These are phyloP conservation scores for Artemisia annua DNA, from an alignment of 129 eudicot genomes.

Conservation along the genomic window DNA sequence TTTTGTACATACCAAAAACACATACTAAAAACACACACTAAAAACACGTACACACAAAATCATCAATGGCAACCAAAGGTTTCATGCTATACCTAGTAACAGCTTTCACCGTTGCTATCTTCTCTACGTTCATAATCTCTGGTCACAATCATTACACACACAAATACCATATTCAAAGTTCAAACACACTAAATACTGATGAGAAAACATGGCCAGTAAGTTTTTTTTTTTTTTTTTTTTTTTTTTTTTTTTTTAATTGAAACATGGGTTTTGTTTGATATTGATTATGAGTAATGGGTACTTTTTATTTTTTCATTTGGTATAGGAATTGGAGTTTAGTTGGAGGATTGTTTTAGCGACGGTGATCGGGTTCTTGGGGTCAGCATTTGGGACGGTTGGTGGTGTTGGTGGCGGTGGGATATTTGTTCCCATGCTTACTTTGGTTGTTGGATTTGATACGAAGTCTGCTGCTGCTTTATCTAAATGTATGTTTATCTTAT, in stretches of 20 bases:
- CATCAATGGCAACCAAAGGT: conserved; percentile 62
- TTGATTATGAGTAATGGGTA: conserved; percentile 7
- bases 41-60: conserved; percentile 15
- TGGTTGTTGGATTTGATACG: conserved; percentile 84
- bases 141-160: conserved; percentile 16
- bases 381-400: conserved; percentile 94
- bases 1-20: background rate
- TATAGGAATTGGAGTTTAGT: conserved; percentile 68
- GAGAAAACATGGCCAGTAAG: conserved; percentile 85
- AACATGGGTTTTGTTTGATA: background rate
- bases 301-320: background rate
- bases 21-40: conserved; percentile 19
- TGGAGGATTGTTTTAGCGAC: conserved; percentile 84
- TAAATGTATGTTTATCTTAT: conserved; percentile 51
- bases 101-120: conserved; percentile 61
- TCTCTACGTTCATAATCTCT: conserved; percentile 52
- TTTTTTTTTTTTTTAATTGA: background rate
- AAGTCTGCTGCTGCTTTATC: conserved; percentile 98
- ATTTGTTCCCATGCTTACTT: conserved; percentile 89
- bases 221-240: background rate
- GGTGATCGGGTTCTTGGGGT: conserved; percentile 88
- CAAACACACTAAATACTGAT: conserved; percentile 33
- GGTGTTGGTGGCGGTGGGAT: conserved; percentile 99
- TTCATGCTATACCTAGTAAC: conserved; percentile 55
- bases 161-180: conserved; percentile 22